Evolutionary conservation across 306 rosid genomes (phyloP).

Genomic region (barrel medic (Medicago truncatula)): MtrunA17r5.0-ANR NC_053045.1:54526001-54526500

Average conservation of each 20-base stretch:
- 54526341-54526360: not conserved
- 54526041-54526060: slow-evolving; percentile 86
- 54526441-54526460: not conserved
- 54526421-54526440: not conserved
- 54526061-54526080: slow-evolving; percentile 96
- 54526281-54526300: slow-evolving; percentile 1
- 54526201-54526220: slow-evolving; percentile 85
- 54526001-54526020: slow-evolving; percentile 92
- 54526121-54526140: slow-evolving; percentile 88
- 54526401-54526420: not conserved
- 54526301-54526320: not conserved
- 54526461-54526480: not conserved
- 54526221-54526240: not conserved
- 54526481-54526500: no score
- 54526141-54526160: slow-evolving; percentile 88
- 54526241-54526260: not conserved
- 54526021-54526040: slow-evolving; percentile 79
- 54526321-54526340: no score
- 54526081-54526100: slow-evolving; percentile 99
- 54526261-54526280: slow-evolving; percentile 10
- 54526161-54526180: slow-evolving; percentile 77
- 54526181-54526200: slow-evolving; percentile 79
- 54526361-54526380: not conserved
- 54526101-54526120: slow-evolving; percentile 94
- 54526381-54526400: not conserved